A percentile compares a stretch with the other conserved stretches of the same genome.
Conservation (phyloP, 331 rosid species). For the Cydonia oblonga region DNA sequence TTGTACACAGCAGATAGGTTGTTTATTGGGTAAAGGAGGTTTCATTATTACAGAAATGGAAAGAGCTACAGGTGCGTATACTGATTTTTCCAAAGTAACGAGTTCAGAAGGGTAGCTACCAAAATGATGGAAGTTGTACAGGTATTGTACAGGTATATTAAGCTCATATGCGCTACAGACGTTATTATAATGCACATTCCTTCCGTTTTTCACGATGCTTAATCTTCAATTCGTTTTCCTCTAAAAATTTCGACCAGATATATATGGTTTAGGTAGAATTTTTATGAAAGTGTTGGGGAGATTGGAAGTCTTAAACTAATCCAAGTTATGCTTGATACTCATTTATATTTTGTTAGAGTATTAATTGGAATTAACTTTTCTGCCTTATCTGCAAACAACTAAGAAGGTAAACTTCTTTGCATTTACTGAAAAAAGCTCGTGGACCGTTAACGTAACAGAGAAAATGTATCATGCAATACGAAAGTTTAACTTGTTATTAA, state of each 20-base stretch:
- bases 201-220: background rate
- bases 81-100: constrained; percentile 73
- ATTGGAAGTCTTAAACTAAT: background rate
- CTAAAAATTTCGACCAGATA: background rate
- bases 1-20: constrained; percentile 70
- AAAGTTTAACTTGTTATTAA: background rate
- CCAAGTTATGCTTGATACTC: background rate
- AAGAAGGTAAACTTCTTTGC: background rate
- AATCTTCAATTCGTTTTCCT: background rate
- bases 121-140: constrained; percentile 74
- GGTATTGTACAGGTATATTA: constrained; percentile 83
- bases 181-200: background rate
- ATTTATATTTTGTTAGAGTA: background rate
- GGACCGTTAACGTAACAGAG: background rate
- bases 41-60: constrained; percentile 69
- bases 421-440: background rate
- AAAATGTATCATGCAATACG: background rate
- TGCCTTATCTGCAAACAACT: background rate
- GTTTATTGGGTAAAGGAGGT: constrained; percentile 83
- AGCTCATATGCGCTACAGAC: background rate
- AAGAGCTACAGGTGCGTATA: constrained; percentile 72
- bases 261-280: background rate
- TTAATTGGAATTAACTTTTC: background rate
- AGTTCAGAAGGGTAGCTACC: constrained; percentile 41
- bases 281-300: background rate